Base-by-base conservation (phyloP, 2,329 filamentous ascomycete genomes). In the Sclerotinia subarctica region DNA sequence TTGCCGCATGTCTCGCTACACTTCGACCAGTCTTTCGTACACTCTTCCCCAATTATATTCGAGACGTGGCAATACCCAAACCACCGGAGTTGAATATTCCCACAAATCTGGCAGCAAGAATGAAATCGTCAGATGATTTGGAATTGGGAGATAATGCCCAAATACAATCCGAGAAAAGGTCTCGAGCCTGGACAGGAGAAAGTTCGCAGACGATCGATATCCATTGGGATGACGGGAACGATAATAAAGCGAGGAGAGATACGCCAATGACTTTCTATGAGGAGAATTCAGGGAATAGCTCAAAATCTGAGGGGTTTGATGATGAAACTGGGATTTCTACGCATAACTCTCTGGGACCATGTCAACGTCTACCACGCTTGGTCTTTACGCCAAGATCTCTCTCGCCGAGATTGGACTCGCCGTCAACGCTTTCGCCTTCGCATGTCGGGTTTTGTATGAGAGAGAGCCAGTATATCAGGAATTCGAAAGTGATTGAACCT, bases 1-100 rank as follows among this genome's bases (percentile, higher is more conserved):
- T 63, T 6, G 46, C 59, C 46, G 29, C 59, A 26, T 63, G 29
- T 51, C n/a, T 63, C n/a, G 59, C 46, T 26, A 51, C 59, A 21
- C 59, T 63, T 17, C 29, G 46, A 21, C 46, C 59, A 26, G 5
- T 51, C 32, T 32, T 51, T 21, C n/a, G 58, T 6, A 24, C 2
- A 42, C 10, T 26, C 8, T 42, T 42, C n/a, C 46, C 59, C 17
- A 21, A 63, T 63, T 5, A 38, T 51, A 51, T 51, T 6, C 32
- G 15, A 38, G 38, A 26, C 3, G 47, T 24, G 5, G n/a, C 15
- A 15, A 19, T 63, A 6, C n/a, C 21, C 15, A n/a, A 49, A 38
- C 21, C 19, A 38, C 29, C 46, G 17, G 32, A 49, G 21, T 21
- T 51, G 8, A 4, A 11, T 13, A 42, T 51, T 5, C 59, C 46